These are phyloP conservation scores for Ormosia emarginata DNA, from an alignment of 306 rosid species.

Conservation along the genomic window DNA sequence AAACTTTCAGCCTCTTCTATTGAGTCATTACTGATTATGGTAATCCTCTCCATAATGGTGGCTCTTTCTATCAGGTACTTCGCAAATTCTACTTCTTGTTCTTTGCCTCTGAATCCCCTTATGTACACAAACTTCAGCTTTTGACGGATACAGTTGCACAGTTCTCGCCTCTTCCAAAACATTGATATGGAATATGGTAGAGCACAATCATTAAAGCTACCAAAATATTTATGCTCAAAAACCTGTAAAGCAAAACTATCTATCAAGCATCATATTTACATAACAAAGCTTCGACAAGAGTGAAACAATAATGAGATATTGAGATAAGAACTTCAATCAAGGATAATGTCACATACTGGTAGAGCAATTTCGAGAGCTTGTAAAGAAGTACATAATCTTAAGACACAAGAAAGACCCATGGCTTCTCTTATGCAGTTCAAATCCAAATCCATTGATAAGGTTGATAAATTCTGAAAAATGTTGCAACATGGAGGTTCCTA, in stretches of 20 bases:
- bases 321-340: neutral
- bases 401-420: neutral
- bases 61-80: constrained; percentile 4
- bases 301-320: neutral
- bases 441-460: constrained; percentile 15
- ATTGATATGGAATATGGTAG: neutral
- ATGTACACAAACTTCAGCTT: constrained; percentile 13
- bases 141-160: neutral
- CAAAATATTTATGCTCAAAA: neutral
- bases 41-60: neutral
- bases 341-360: constrained; percentile 1
- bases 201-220: neutral
- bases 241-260: neutral
- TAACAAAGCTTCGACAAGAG: neutral
- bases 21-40: neutral
- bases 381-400: neutral
- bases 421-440: neutral
- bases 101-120: neutral
- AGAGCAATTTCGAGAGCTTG: neutral
- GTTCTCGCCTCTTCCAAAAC: neutral
- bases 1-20: neutral
- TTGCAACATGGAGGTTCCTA: neutral
- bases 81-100: constrained; percentile 11
- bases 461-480: neutral
- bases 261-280: neutral